These are phyloP conservation scores for Primulina huaijiensis DNA, from an alignment of 257 asterid species.

Conservation along the genomic window DNA sequence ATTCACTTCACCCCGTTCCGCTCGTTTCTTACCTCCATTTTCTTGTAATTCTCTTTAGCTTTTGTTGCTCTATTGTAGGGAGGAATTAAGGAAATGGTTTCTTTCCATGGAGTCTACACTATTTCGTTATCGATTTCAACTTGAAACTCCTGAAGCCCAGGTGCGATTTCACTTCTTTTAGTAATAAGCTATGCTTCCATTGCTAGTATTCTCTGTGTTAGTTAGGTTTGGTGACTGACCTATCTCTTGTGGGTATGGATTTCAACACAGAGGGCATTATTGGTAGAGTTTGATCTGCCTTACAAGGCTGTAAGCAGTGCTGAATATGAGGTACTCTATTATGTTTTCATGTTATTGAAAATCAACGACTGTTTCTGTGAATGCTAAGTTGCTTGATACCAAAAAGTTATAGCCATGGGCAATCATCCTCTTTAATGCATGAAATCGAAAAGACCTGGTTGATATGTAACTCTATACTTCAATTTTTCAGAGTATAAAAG, in stretches of 20 bases:
- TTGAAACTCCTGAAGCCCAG: slow-evolving; percentile 59
- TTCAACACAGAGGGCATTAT: slow-evolving; percentile 54
- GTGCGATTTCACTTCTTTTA: slow-evolving; percentile 37
- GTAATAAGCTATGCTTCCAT: slow-evolving; percentile 11
- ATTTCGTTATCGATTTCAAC: slow-evolving; percentile 72
- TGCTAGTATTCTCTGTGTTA: slow-evolving; percentile 16
- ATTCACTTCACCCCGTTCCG: not conserved
- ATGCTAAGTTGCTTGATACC: slow-evolving; percentile 5
- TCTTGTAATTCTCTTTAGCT: slow-evolving; percentile 4
- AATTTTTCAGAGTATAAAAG: slow-evolving; percentile 69
- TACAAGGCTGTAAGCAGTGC: slow-evolving; percentile 69
- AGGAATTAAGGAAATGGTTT: slow-evolving; percentile 89
- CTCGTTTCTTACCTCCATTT: slow-evolving; percentile 7
- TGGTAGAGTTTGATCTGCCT: slow-evolving; percentile 79
- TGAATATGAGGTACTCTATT: slow-evolving; percentile 72
- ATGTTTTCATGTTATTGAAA: slow-evolving; percentile 6
- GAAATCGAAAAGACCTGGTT: not conserved
- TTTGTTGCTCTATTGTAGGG: slow-evolving; percentile 44
- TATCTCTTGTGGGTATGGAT: slow-evolving; percentile 23
- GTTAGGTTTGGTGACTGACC: slow-evolving; percentile 16
- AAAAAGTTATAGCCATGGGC: slow-evolving; percentile 6
- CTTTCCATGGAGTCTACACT: slow-evolving; percentile 84
- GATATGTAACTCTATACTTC: slow-evolving; percentile 5
- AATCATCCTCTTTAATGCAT: slow-evolving; percentile 7
- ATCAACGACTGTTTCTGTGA: slow-evolving; percentile 3